phyloP scores from a whole-genome alignment of 768 basidiomycete species.

The Amanita polypyramis region DNA sequence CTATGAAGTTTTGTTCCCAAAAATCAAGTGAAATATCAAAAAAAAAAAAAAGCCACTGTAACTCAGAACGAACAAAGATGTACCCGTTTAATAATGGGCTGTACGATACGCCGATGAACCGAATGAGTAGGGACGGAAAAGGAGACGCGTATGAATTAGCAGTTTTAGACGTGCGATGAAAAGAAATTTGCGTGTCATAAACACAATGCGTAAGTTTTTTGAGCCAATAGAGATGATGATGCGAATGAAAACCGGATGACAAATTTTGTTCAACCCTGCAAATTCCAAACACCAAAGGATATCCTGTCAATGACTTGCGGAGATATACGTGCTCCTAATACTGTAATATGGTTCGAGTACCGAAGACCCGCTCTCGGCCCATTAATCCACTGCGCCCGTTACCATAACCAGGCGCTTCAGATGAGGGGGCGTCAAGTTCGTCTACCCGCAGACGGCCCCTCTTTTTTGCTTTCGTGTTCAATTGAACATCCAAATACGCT shows the following conservation, averaged over 20 bases:
- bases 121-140: neutral
- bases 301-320: neutral
- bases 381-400: conserved; percentile 55
- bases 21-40: neutral
- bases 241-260: neutral
- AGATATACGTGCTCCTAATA: conserved; percentile 4
- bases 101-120: conserved; percentile 1
- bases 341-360: conserved; percentile 2
- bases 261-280: neutral
- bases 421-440: conserved; percentile 36
- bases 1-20: neutral
- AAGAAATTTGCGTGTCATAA: conserved; percentile 2
- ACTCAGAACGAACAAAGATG: neutral
- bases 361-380: conserved; percentile 24
- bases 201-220: neutral
- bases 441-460: conserved; percentile 47
- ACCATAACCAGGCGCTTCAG: conserved; percentile 52
- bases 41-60: neutral
- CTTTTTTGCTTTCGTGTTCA: conserved; percentile 21
- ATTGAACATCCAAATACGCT: conserved; percentile 22
- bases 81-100: neutral
- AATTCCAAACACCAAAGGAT: conserved; percentile 1
- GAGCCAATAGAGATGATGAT: neutral
- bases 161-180: neutral
- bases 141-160: conserved; percentile 1